A percentile compares a stretch with the other conserved stretches of the same genome.
These are phyloP conservation scores for Fusarium phyllophilum DNA, from an alignment of 2,329 filamentous ascomycete genomes.

Conservation along the genomic window DNA sequence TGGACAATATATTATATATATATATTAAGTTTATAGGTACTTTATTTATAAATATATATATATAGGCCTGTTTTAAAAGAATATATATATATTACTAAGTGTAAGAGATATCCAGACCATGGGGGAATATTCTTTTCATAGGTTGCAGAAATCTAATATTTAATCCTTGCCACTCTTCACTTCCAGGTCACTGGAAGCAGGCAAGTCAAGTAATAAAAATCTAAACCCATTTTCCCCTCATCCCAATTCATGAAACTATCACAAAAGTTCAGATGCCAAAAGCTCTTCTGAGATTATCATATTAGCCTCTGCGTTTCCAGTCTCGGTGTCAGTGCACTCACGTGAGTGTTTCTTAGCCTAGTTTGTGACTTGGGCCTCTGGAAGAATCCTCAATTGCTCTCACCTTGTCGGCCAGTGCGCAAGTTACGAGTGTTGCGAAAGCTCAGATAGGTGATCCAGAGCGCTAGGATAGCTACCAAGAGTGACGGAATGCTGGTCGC, in stretches of 20 bases:
- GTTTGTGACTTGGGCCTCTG: fast-evolving
- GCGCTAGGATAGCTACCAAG: not conserved
- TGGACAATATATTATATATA: too few species aligned
- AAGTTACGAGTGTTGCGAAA: not conserved
- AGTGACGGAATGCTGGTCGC: not conserved
- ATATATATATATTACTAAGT: too few species aligned
- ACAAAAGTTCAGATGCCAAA: fast-evolving
- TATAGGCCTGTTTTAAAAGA: too few species aligned
- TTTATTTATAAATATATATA: too few species aligned
- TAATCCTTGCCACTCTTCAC: fast-evolving
- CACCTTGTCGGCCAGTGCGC: not conserved
- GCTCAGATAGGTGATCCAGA: not conserved
- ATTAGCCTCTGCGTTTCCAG: not conserved
- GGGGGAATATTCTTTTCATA: too few species aligned
- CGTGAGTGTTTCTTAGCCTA: not conserved
- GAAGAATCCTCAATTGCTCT: not conserved
- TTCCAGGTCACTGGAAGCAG: not conserved
- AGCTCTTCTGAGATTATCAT: not conserved
- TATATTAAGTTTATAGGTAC: too few species aligned
- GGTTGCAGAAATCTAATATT: too few species aligned
- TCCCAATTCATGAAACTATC: fast-evolving
- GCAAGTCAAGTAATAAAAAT: fast-evolving
- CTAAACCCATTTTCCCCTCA: not conserved
- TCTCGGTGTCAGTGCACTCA: not conserved
- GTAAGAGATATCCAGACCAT: too few species aligned